Evolutionary conservation across 352 stramenopile species (phyloP), one percentile per base, ranked within the genome.

Genomic region (Phytophthora cajani): DNA sequence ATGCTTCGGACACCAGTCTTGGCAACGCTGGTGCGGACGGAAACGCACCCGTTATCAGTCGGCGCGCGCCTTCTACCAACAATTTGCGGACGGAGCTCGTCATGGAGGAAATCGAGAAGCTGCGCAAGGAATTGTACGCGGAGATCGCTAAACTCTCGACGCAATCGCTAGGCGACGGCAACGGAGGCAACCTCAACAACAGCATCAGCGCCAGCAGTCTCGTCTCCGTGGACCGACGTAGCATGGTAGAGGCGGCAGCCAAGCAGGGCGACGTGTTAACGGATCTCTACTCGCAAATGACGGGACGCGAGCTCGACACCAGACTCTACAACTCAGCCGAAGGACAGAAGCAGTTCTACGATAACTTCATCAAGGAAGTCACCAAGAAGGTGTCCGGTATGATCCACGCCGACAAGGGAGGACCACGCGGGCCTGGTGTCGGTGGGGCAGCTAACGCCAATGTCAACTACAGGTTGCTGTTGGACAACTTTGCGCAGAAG

Each of bases 401-500:
- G 33, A 55, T 92, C 19, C 84, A 84, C 36, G 58, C 60, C 38
- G 83, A 90, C 11, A 91, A 89, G 57, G 42, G 52, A 14, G 36
- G 47, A 3, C 62, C 32, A 19, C 67, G 59, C 21, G 73, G 67
- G 2, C 58, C 75, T n/a, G 67, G 70, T n/a, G 69, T 77, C 21
- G 75, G 75, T 21, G 71, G 69, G 14, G 68, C 80, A 14, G 50
- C 71, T 0, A 84, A 80, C 58, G 75, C 79, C 9, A 88, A 85
- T 53, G 70, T 86, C 57, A 93, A 92, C 69, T 91, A 88, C 64
- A 80, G 81, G 7, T 71, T 90, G 57, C 70, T 94, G 55, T 67
- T 90, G 46, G 81, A 92, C 59, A 90, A 86, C 67, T 93, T 93
- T 64, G 84, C 82, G 32, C 82, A 89, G 30, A 91, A 90, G 46